These are phyloP conservation scores for Diaporthe sp. DNA, from an alignment of 2,329 filamentous ascomycete species.

Conservation along the genomic window DNA sequence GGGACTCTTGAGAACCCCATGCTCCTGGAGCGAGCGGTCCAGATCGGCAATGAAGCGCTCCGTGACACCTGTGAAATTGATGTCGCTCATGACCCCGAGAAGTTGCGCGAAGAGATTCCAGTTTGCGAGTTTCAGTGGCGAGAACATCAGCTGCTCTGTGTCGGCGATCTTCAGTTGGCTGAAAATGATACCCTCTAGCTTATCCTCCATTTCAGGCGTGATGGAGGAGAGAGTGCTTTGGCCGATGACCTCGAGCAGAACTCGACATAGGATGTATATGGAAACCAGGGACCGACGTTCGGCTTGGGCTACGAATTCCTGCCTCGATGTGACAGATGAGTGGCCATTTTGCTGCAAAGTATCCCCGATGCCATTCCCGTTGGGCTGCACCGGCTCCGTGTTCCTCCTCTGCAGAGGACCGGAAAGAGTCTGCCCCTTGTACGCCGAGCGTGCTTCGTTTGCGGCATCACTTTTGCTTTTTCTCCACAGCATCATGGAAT, in stretches of 20 bases:
- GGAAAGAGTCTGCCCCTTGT: conserved; percentile 45
- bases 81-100: conserved; percentile 94
- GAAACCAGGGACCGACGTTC: conserved; percentile 94
- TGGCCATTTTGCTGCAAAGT: conserved; percentile 52
- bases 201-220: conserved; percentile 92
- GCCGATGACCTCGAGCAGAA: conserved; percentile 92
- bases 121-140: conserved; percentile 89
- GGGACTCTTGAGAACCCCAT: conserved; percentile 76
- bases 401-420: conserved; percentile 76
- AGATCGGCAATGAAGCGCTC: conserved; percentile 87
- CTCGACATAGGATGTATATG: conserved; percentile 94
- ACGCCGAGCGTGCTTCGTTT: conserved; percentile 69
- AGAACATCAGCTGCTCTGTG: conserved; percentile 82
- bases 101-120: conserved; percentile 96
- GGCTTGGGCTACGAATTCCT: conserved; percentile 82
- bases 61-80: conserved; percentile 89
- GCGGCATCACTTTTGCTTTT: conserved; percentile 95
- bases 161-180: conserved; percentile 93
- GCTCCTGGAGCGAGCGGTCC: conserved; percentile 81
- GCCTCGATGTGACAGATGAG: conserved; percentile 64
- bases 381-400: conserved; percentile 76
- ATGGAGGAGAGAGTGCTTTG: conserved; percentile 88
- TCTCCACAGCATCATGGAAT: conserved; percentile 98
- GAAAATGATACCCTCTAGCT: conserved; percentile 95
- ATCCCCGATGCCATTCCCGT: conserved; percentile 47